Evolutionary conservation across 2,329 filamentous ascomycete genomes (phyloP).

Genomic region (Aspergillus fumigatus): DNA sequence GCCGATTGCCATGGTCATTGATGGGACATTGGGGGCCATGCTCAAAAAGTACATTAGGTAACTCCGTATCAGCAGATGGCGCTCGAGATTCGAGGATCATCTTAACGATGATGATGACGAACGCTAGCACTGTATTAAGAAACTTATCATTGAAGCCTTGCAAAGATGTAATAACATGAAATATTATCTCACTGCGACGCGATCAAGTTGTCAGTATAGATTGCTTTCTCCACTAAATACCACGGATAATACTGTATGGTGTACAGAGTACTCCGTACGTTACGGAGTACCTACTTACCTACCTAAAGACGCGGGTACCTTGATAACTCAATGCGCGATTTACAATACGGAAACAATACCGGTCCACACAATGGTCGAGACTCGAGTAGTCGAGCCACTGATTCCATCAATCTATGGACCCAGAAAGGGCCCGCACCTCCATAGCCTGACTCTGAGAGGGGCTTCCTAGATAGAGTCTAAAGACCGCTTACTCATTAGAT

Average conservation of each 20-base stretch:
- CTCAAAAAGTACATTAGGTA: not conserved
- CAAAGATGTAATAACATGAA: not conserved
- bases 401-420: not conserved
- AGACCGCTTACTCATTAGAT: not conserved
- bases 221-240: not conserved
- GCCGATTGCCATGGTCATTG: not conserved
- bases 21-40: too few relatives aligned
- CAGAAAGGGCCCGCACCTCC: not conserved
- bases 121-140: not conserved
- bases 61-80: not conserved
- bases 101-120: not conserved
- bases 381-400: not conserved
- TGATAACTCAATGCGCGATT: too few relatives aligned
- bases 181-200: not conserved
- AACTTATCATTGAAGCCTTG: not conserved
- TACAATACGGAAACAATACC: not conserved
- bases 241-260: too few relatives aligned
- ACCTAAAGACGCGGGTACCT: too few relatives aligned
- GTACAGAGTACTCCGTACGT: too few relatives aligned
- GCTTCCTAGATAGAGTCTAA: not conserved
- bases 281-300: too few relatives aligned
- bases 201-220: not conserved
- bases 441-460: not conserved
- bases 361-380: not conserved
- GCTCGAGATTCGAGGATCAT: not conserved